Conservation (phyloP, 106 monocot species). For the Dioscorea dumetorum region DNA sequence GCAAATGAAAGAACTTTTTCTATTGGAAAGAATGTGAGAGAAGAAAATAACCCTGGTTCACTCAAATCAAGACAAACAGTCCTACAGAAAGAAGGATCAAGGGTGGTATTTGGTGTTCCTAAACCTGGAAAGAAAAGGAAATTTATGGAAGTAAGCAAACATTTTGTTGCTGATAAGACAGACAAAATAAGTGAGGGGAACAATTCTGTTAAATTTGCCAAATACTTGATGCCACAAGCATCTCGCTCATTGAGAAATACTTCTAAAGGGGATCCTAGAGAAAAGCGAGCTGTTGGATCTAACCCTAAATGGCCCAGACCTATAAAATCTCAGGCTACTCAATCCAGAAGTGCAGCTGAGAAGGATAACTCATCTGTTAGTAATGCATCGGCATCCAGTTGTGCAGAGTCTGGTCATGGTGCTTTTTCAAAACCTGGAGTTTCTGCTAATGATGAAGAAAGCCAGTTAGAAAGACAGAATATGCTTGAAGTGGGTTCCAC, state of each 20-base stretch:
- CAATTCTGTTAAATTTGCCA: constrained; percentile 41
- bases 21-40: constrained; percentile 47
- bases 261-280: constrained; percentile 41
- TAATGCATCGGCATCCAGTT: constrained; percentile 13
- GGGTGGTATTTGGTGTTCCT: constrained; percentile 86
- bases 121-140: constrained; percentile 95
- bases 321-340: constrained; percentile 31
- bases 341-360: constrained; percentile 19
- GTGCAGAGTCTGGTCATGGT: constrained; percentile 15
- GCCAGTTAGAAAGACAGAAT: constrained; percentile 15
- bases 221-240: constrained; percentile 64
- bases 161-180: constrained; percentile 57
- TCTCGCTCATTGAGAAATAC: constrained; percentile 32
- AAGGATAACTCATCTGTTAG: constrained; percentile 26
- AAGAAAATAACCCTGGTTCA: constrained; percentile 26
- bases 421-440: constrained; percentile 2
- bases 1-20: constrained; percentile 54
- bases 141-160: constrained; percentile 98
- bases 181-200: constrained; percentile 35
- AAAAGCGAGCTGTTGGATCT: constrained; percentile 24
- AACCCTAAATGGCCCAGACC: constrained; percentile 37
- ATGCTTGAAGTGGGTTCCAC: constrained; percentile 17
- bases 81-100: constrained; percentile 72
- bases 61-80: constrained; percentile 42
- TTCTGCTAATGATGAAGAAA: constrained; percentile 23